A percentile compares a stretch with the other conserved stretches of the same genome.
These are phyloP conservation scores for Carex parvula DNA, from an alignment of 176 grass and related monocot species.

Conservation along the genomic window DNA sequence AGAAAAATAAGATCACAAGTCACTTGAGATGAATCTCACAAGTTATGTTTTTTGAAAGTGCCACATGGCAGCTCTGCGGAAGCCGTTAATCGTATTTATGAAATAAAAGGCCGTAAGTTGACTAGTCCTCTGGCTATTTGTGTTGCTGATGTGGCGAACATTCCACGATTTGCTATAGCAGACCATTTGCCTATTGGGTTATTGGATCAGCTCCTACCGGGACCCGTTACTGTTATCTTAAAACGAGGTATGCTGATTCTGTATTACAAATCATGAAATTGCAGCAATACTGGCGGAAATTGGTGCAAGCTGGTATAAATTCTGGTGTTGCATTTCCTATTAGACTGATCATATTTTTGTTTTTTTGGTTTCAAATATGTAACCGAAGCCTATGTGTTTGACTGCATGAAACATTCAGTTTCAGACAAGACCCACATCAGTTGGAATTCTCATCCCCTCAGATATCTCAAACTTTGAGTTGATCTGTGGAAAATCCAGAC, in stretches of 20 bases:
- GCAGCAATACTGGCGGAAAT: background rate
- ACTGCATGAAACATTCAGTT: background rate
- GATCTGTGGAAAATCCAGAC: too few species aligned
- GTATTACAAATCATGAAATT: constrained; percentile 1
- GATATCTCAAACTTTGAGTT: too few species aligned
- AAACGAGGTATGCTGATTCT: constrained; percentile 60
- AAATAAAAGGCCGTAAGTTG: constrained; percentile 84
- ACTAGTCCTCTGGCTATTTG: constrained; percentile 82
- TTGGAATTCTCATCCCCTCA: background rate
- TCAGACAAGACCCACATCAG: background rate
- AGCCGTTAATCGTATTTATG: constrained; percentile 79
- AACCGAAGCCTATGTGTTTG: background rate
- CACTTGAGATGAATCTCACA: constrained; percentile 26
- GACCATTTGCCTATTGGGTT: constrained; percentile 77
- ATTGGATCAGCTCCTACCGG: constrained; percentile 77
- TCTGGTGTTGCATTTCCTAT: background rate
- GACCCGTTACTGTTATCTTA: constrained; percentile 81
- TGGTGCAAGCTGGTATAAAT: background rate
- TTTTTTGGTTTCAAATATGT: background rate
- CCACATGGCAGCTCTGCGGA: constrained; percentile 69
- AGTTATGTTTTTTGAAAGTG: constrained; percentile 20
- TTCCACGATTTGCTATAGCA: constrained; percentile 67
- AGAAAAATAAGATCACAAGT: background rate
- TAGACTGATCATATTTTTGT: background rate
- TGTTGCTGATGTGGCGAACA: constrained; percentile 79